phyloP scores from a whole-genome alignment of 352 stramenopile species.

The Thraustotheca clavata region DNA sequence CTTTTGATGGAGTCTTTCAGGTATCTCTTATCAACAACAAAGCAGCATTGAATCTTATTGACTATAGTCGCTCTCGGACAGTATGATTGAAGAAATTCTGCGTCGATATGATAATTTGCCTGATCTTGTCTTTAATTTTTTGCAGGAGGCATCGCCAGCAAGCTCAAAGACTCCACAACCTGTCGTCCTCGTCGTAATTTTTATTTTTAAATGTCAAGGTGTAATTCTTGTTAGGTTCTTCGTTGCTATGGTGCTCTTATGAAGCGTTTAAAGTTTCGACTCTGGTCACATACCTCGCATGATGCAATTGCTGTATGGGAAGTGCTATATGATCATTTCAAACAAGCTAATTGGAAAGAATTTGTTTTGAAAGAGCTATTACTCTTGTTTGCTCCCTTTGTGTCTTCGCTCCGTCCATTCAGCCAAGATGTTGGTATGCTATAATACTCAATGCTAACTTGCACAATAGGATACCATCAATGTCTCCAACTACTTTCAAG shows the following conservation, averaged over 20 bases:
- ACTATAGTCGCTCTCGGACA: constrained; percentile 64
- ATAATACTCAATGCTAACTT: neutral
- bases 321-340: constrained; percentile 62
- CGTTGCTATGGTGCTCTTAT: constrained; percentile 76
- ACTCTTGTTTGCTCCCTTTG: constrained; percentile 52
- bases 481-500: constrained; percentile 44
- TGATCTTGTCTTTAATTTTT: constrained; percentile 75
- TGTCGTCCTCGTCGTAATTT: constrained; percentile 67
- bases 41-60: neutral
- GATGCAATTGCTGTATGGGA: constrained; percentile 53
- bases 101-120: constrained; percentile 84
- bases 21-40: constrained; percentile 24
- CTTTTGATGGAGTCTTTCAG: constrained; percentile 78
- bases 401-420: constrained; percentile 58
- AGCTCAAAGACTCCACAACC: constrained; percentile 43
- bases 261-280: constrained; percentile 61
- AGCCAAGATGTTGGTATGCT: constrained; percentile 28
- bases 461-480: neutral
- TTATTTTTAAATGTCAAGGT: neutral
- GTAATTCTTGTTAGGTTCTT: constrained; percentile 37
- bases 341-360: constrained; percentile 48
- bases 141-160: constrained; percentile 56
- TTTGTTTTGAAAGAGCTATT: constrained; percentile 78
- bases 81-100: constrained; percentile 64
- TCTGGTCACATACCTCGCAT: constrained; percentile 78